Base-by-base conservation (phyloP, 768 basidiomycete genomes). In the Calocybe gangraenosa region DNA sequence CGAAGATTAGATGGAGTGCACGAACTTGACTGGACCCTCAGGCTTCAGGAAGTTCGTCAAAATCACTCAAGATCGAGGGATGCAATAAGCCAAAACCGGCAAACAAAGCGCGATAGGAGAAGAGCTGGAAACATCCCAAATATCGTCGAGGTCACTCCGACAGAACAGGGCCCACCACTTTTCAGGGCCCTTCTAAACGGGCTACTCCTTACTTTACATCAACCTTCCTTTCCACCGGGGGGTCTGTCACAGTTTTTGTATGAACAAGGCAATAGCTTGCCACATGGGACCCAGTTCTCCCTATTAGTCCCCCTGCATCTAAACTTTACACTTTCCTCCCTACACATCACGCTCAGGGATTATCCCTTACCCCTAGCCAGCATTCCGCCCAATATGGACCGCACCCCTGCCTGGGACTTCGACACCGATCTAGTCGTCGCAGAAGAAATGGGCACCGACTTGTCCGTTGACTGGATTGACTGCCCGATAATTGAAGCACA, bases 301-400 rank as follows among this genome's bases (percentile, higher is more conserved):
- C 70, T 97, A 19, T 73, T 96, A 52, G 67, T 95, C 15, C 93
- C 94, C 2, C 64, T 97, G 54, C 85, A 92, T 57, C 61, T 98
- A 15, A 73, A 76, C 28, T 80, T 91, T 63, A 71, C 78, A 1
- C 67, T 91, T 41, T 68, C 74, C 2, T 74, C 79, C n/a, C 64
- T 83, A 14, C 73, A 73, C 37, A 67, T 82, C 35, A 75, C 76
- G 3, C 70, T 94, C 7, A 83, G 94, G 23, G 92, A 95, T 65
- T 94, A 95, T 65, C 91, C 93, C 2, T 65, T 96, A 23, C 92
- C 93, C 1, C 61, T 97, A 41, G 64, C 92, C n/a, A 72, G 82
- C 56, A 75, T 95, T 35, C 85, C 87, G 25, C 58, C 76, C 13
- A 65, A 67, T 46, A 51, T 65, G 1, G 64, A 70, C 20, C 50